Evolutionary conservation across 176 grass and related monocot species (phyloP), one percentile per base, ranked within the genome.

Genomic region (Zoysia japonica): DNA sequence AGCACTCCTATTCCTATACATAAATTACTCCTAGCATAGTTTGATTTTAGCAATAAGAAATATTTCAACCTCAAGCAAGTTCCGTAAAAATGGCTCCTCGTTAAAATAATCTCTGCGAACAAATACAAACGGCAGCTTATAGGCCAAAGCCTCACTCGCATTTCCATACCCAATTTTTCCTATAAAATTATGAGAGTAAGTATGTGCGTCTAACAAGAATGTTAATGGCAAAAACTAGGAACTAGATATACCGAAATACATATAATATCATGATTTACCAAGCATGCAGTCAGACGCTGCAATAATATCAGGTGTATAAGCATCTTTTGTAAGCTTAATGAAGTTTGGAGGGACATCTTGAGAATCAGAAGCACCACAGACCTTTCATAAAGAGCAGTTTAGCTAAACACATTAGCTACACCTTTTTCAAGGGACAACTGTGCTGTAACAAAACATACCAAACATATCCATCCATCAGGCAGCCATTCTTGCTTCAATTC

Each of bases 231-330:
- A 2, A 71, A 49, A 55, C 10, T 68, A 87, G 55, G 60, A 64
- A 46, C 39, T 55, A 57, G 28, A 9, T 5, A 87, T 47, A 20
- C 56, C 70, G 36, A 17, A 76, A 44, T 71, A 71, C 37, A 84
- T 17, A 53, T 73, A 77, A 46, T 52, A 70, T 41, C 65, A 39
- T 46, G 13, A 85, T 49, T 82, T 93, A 97, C 96, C 96, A 81
- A 98, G 96, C 96, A 98, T 98, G 77, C 96, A 98, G 67, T 95
- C 92, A 60, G 96, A 98, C 76, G 96, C 96, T 41, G 96, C 96
- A 65, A 98, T 95, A 68, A 98, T 49, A 90, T 98, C 96, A 93
- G 96, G 92, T 75, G 96, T 98, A 52, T 98, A 98, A 13, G 82
- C 86, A 82, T 98, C 96, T 67, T 94, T 98, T 73, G 90, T 88